These are phyloP conservation scores for Exophiala bonariae DNA, from an alignment of 2,329 filamentous ascomycete genomes.

Conservation along the genomic window DNA sequence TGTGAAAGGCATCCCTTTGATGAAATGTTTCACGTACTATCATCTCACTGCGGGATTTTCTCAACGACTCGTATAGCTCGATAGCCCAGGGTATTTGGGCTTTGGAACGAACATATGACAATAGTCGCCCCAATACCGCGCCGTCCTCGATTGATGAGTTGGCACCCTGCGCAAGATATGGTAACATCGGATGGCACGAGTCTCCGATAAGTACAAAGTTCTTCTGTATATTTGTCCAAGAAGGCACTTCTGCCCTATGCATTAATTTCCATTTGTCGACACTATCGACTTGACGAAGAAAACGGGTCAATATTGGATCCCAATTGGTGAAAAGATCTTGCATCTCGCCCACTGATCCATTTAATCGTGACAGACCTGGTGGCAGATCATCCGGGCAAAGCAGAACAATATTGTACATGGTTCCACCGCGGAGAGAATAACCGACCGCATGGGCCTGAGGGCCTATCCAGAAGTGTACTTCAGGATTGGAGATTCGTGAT, in stretches of 20 bases:
- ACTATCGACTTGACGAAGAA: conserved; percentile 27
- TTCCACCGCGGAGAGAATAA: conserved; percentile 47
- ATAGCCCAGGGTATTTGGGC: conserved; percentile 31
- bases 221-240: conserved; percentile 19
- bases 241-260: conserved; percentile 32
- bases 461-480: conserved; percentile 58
- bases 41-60: conserved; percentile 40
- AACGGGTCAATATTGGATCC: conserved; percentile 33
- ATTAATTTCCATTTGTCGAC: conserved; percentile 48
- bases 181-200: conserved; percentile 48
- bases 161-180: conserved; percentile 35
- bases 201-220: conserved; percentile 40
- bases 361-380: conserved; percentile 30
- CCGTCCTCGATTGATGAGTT: conserved; percentile 36
- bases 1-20: conserved; percentile 38
- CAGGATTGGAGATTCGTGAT: conserved; percentile 46
- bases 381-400: conserved; percentile 48
- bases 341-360: conserved; percentile 38
- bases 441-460: conserved; percentile 53
- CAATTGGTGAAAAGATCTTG: conserved; percentile 32
- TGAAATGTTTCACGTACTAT: conserved; percentile 37
- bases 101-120: conserved; percentile 39
- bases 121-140: conserved; percentile 34
- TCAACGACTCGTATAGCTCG: conserved; percentile 37
- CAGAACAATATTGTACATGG: conserved; percentile 51